Evolutionary conservation across 2,329 filamentous ascomycete species (phyloP).

Genomic region (Colletotrichum sp.): DNA sequence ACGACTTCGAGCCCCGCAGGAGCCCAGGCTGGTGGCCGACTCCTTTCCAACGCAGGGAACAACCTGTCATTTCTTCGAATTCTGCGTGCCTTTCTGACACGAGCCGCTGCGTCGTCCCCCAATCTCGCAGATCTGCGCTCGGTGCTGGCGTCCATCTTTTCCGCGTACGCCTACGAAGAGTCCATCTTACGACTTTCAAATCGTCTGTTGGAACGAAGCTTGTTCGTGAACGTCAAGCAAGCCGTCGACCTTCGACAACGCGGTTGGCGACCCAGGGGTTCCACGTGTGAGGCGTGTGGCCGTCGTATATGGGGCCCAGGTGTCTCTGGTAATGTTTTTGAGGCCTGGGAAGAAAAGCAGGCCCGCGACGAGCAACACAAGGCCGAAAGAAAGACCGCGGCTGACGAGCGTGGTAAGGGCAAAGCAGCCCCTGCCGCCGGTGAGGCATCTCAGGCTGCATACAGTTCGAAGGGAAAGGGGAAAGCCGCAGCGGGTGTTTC

Average conservation of each 20-base stretch:
- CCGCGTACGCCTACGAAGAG: constrained; percentile 94
- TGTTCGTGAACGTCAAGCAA: constrained; percentile 82
- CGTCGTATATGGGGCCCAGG: constrained; percentile 88
- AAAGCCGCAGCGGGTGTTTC: constrained; percentile 58
- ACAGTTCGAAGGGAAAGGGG: constrained; percentile 57
- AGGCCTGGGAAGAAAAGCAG: constrained; percentile 76
- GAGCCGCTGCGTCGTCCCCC: constrained; percentile 81
- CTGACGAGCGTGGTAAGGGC: constrained; percentile 43
- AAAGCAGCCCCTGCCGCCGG: constrained; percentile 34
- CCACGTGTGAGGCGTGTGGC: constrained; percentile 86
- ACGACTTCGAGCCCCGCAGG: constrained; percentile 65
- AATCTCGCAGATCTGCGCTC: constrained; percentile 85
- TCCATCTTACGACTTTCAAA: constrained; percentile 87
- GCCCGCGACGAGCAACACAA: constrained; percentile 50
- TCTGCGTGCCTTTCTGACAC: constrained; percentile 83
- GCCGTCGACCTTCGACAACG: constrained; percentile 77
- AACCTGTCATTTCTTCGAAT: constrained; percentile 87
- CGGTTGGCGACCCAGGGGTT: constrained; percentile 88
- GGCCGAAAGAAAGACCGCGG: constrained; percentile 46
- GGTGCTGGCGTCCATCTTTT: constrained; percentile 88
- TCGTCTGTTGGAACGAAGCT: constrained; percentile 82
- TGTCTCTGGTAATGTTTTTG: constrained; percentile 76
- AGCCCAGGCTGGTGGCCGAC: constrained; percentile 35
- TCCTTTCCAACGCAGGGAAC: constrained; percentile 43
- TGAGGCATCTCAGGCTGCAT: constrained; percentile 23